phyloP scores from a whole-genome alignment of 2,329 filamentous ascomycete genomes.

The Aspergillus terreus region DNA sequence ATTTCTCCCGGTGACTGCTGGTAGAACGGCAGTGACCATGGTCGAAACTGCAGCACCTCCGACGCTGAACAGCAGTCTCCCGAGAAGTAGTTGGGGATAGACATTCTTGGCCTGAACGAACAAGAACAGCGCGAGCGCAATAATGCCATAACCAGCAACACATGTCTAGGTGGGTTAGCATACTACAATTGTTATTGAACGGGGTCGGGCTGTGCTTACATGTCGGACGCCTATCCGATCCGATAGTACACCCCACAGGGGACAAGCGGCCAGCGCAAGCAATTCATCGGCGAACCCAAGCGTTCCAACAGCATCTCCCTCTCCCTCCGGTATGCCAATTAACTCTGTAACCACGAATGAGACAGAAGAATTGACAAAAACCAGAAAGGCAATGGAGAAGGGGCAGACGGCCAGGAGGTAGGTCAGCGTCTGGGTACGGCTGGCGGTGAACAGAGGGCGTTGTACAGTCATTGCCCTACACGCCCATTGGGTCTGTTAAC shows the following conservation, averaged over 20 bases:
- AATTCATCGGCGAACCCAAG: constrained; percentile 50
- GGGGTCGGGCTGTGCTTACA: constrained; percentile 28
- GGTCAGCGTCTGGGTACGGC: constrained; percentile 53
- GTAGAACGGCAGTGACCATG: constrained; percentile 95
- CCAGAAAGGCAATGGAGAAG: constrained; percentile 63
- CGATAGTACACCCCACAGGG: constrained; percentile 48
- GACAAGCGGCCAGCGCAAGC: constrained; percentile 47
- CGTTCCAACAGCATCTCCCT: constrained; percentile 59
- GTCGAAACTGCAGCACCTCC: constrained; percentile 92
- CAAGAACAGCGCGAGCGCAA: constrained; percentile 70
- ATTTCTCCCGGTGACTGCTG: constrained; percentile 56
- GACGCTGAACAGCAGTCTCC: constrained; percentile 80
- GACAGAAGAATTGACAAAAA: constrained; percentile 62
- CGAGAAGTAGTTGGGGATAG: constrained; percentile 83
- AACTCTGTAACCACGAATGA: constrained; percentile 64
- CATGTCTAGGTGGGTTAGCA: constrained; percentile 36
- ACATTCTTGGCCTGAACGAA: constrained; percentile 85
- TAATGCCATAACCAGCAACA: constrained; percentile 75
- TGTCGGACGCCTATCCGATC: constrained; percentile 47
- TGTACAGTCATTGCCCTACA: constrained; percentile 23
- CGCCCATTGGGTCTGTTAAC: background rate
- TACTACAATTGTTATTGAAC: background rate
- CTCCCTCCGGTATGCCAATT: constrained; percentile 52
- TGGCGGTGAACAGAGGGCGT: constrained; percentile 52
- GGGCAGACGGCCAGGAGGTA: constrained; percentile 61